Evolutionary conservation across 2,329 filamentous ascomycete species (phyloP), one percentile per base, ranked within the genome.

Genomic region (Cladosporium sp.): DNA sequence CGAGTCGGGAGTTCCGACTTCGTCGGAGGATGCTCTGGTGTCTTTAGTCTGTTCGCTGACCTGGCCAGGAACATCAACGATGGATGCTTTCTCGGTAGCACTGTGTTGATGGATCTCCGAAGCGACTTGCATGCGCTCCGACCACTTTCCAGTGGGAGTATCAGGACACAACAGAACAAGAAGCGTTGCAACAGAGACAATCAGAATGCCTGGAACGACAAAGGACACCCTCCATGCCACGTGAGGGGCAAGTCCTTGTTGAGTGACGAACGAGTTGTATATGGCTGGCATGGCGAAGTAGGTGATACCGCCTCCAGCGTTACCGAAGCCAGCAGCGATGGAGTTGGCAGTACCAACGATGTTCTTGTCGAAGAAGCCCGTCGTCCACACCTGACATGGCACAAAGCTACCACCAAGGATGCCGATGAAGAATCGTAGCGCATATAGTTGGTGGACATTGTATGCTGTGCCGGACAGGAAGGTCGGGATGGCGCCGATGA

Each of bases 201-300:
- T 87, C 63, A 93, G 81, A 64, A 92, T 82, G 60, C 94, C 88
- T 0, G 91, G 91, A 5, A 95, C 87, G 60, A 96, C 77, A 70
- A 95, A 96, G 2, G 90, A 82, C 1, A 96, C 83, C 24, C 91
- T 83, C 91, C 92, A 96, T 2, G 91, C 88, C 36, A 85, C 80
- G 64, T 89, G 85, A 2, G 84, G 74, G 1, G 79, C 75, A 56
- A 93, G 77, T 6, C 85, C 83, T 49, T 79, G 79, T 1, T 79
- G 68, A 6, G 74, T 67, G 20, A 89, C 82, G 20, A 96, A 78
- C 0, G 88, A 89, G 72, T 95, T 88, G 73, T 88, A 94, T 58
- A 96, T 86, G 4, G 90, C 90, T 1, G 92, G 91, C 91, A 96
- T 96, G 19, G 93, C 83, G 72, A 96, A 95, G 76, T 96, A 96